Evolutionary conservation across 495 filamentous ascomycete genomes (phyloP).

Genomic region (Neurospora hispaniola): DNA sequence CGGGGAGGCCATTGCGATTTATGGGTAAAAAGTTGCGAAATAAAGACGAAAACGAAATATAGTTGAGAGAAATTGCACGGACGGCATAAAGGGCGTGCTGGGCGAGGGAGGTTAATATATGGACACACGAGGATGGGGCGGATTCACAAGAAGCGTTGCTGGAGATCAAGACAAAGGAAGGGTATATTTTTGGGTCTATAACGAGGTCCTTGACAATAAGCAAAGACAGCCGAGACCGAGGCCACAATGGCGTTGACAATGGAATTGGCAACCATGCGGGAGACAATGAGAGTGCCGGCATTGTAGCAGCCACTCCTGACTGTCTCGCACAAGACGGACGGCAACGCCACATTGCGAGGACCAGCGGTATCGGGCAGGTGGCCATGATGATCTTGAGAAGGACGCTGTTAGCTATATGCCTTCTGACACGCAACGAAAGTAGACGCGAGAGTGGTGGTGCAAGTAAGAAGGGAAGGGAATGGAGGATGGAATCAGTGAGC

Average conservation of each 20-base stretch:
- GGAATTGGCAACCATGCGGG: not conserved
- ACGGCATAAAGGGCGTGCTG: not conserved
- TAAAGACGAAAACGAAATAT: not conserved
- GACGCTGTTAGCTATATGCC: not conserved
- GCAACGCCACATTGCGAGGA: not conserved
- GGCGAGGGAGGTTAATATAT: not conserved
- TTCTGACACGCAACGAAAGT: not conserved
- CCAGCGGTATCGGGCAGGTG: not conserved
- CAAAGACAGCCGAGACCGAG: not conserved
- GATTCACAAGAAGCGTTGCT: not conserved
- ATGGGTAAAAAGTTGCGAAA: not conserved
- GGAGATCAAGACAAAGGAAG: not conserved
- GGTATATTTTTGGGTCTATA: not conserved
- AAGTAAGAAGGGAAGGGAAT: not conserved
- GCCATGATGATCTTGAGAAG: not conserved
- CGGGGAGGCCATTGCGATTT: not conserved
- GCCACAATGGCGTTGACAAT: not conserved
- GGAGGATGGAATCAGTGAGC: conserved; percentile 24
- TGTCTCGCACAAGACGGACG: not conserved
- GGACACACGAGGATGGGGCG: not conserved
- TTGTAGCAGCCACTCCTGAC: not conserved
- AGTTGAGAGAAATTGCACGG: not conserved
- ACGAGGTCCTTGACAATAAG: not conserved
- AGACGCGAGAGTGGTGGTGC: not conserved
- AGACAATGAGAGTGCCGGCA: not conserved